phyloP scores from a whole-genome alignment of 2,329 filamentous ascomycete genomes.

The Verticillium isaacii region DNA sequence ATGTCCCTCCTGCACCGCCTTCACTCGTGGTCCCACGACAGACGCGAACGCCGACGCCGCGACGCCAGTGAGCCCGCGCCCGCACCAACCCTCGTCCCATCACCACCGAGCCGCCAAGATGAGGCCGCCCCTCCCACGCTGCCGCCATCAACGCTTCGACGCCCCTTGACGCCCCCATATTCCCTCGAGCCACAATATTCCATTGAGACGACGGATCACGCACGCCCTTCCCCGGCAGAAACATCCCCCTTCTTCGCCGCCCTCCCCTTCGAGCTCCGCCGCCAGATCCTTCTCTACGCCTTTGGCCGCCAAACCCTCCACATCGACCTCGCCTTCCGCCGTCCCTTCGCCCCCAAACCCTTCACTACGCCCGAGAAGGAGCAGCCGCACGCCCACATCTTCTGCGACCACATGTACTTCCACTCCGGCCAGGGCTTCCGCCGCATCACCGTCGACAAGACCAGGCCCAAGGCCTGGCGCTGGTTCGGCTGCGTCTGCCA shows the following conservation, averaged over 20 bases:
- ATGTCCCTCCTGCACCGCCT: not conserved
- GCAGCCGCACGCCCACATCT: not conserved
- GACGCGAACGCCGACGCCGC: not conserved
- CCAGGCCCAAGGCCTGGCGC: constrained; percentile 12
- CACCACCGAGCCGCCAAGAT: not conserved
- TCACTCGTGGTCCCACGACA: not conserved
- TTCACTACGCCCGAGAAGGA: not conserved
- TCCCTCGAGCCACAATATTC: too few species aligned
- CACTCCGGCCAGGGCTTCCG: not conserved
- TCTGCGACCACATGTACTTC: constrained; percentile 1
- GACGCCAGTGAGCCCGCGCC: not conserved
- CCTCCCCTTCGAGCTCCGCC: constrained; percentile 20
- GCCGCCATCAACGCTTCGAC: not conserved
- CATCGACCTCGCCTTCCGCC: constrained; percentile 17
- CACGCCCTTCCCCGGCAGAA: not conserved
- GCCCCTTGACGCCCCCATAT: not conserved
- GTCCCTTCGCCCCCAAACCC: constrained; percentile 6
- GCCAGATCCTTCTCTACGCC: constrained; percentile 15
- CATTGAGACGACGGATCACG: not conserved
- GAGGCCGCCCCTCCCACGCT: not conserved
- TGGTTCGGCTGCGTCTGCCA: constrained; percentile 22
- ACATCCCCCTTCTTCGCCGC: constrained; percentile 2
- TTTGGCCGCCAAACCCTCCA: constrained; percentile 17
- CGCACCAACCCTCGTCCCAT: not conserved
- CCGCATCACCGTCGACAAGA: constrained; percentile 1